Base-by-base conservation (phyloP, 352 stramenopile genomes). In the Phytophthora cryptogea region DNA sequence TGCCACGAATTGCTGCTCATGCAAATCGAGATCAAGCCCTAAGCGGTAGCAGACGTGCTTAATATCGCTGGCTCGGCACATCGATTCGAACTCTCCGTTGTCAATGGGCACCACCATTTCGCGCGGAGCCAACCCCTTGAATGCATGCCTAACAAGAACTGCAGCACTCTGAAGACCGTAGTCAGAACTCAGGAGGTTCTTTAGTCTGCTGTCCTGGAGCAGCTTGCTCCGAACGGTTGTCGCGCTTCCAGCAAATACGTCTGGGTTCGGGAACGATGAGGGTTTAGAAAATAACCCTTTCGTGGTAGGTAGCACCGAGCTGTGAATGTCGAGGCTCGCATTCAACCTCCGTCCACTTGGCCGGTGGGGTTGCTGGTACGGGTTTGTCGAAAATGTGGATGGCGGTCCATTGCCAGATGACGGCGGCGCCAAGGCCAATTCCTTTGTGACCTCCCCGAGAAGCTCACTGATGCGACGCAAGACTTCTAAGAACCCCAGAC, bases 21-120 rank as follows among this genome's bases (percentile, higher is more conserved):
- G 69, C 35, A 80, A n/a, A 49, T 88, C 78, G 17, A 92, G 60
- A 42, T 90, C 80, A 1, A 92, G 63, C 1, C 80, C 80, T 20
- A 92, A 77, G 1, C 83, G 77, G 42, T 80, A 83, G 62, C 80
- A 90, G 17, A 88, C 79, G 49, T 92, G 70, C 46, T 90, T 90
- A 48, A 92, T 59, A 58, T 92, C 81, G 36, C 53, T 78, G 0
- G 69, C 63, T 17, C 80, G 73, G 26, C 83, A 92, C 26, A 76
- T 86, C 14, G 79, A 70, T 47, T 90, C 83, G 36, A 81, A 92
- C 36, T 89, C 68, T 8, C 83, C 80, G 30, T 80, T 86, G 28
- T 88, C 77, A 13, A 89, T 78, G 0, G 79, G 76, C 9, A 90
- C 78, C 30, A 89, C 76, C 62, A 90, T 80, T 43, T 90, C 81